Conservation (phyloP, 75 land plant genomes). For the Selaginella moellendorffii region DNA sequence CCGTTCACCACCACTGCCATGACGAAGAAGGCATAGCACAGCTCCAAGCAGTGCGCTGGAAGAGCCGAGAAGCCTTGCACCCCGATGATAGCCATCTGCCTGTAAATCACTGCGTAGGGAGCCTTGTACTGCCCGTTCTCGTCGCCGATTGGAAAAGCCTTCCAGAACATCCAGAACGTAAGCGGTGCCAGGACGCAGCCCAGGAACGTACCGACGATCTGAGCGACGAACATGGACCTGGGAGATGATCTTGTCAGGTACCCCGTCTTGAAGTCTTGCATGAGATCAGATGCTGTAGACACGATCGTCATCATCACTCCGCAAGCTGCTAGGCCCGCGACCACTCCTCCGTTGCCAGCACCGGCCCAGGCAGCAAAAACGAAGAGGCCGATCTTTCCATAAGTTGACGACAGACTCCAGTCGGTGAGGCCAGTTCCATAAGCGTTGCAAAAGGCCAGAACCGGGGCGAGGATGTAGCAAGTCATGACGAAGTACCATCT, state of each 20-base stretch:
- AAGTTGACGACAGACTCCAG: conserved; percentile 67
- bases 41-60: conserved; percentile 56
- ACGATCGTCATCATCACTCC: conserved; percentile 60
- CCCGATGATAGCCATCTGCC: conserved; percentile 70
- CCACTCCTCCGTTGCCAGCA: conserved; percentile 34
- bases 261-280: too few relatives aligned
- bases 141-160: conserved; percentile 59
- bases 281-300: conserved; percentile 51
- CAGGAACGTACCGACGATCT: conserved; percentile 48
- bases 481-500: conserved; percentile 56
- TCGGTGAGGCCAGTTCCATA: conserved; percentile 77
- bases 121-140: conserved; percentile 49
- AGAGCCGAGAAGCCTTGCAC: conserved; percentile 71
- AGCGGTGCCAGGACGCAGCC: conserved; percentile 60
- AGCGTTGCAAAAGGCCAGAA: conserved; percentile 66
- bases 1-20: conserved; percentile 43
- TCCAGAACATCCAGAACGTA: conserved; percentile 55
- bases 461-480: conserved; percentile 49
- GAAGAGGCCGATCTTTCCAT: conserved; percentile 56
- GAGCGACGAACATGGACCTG: conserved; percentile 53
- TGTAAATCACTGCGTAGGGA: conserved; percentile 55
- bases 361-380: conserved; percentile 54
- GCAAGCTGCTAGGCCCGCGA: conserved; percentile 55
- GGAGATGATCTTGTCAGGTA: conserved; percentile 62
- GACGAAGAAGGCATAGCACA: conserved; percentile 46